Evolutionary conservation across 2,329 filamentous ascomycete genomes (phyloP).

Genomic region (Ilyonectria robusta): DNA sequence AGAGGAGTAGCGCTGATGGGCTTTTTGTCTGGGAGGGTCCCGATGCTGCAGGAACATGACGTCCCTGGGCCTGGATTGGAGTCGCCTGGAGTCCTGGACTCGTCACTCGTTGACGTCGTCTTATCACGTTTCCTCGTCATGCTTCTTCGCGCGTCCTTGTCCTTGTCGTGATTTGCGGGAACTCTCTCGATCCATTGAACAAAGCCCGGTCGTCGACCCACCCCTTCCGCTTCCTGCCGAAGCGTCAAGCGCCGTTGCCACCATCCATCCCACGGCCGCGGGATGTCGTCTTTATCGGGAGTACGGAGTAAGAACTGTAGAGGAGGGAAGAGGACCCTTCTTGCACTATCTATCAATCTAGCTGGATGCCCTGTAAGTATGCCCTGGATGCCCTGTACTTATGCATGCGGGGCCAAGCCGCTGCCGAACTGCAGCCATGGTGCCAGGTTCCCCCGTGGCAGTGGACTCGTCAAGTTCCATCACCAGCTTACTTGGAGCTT

Average conservation of each 20-base stretch:
- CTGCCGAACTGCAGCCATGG: slow-evolving; percentile 3
- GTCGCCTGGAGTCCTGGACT: too few relatives aligned
- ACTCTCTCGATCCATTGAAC: slow-evolving; percentile 3
- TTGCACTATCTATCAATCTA: background rate
- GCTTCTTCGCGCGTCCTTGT: background rate
- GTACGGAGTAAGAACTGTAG: too few relatives aligned
- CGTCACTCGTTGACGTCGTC: background rate
- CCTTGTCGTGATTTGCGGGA: slow-evolving; percentile 16
- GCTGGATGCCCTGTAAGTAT: background rate
- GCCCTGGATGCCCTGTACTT: too few relatives aligned
- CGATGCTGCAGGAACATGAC: slow-evolving; percentile 28
- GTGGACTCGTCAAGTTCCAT: background rate
- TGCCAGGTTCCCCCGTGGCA: background rate
- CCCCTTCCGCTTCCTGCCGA: slow-evolving; percentile 24
- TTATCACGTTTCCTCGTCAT: slow-evolving; percentile 17
- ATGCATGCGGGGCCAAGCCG: background rate
- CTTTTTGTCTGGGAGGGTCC: slow-evolving; percentile 1
- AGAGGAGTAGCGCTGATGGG: slow-evolving; percentile 2
- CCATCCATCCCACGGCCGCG: slow-evolving; percentile 1
- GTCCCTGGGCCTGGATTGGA: background rate
- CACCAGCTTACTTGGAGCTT: background rate
- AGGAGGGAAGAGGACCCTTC: background rate
- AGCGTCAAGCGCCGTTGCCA: background rate
- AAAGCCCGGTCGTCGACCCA: slow-evolving; percentile 19
- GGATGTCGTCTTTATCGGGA: slow-evolving; percentile 6